These are phyloP conservation scores for Ramichloridium luteum DNA, from an alignment of 2,329 filamentous ascomycete species.

Conservation along the genomic window DNA sequence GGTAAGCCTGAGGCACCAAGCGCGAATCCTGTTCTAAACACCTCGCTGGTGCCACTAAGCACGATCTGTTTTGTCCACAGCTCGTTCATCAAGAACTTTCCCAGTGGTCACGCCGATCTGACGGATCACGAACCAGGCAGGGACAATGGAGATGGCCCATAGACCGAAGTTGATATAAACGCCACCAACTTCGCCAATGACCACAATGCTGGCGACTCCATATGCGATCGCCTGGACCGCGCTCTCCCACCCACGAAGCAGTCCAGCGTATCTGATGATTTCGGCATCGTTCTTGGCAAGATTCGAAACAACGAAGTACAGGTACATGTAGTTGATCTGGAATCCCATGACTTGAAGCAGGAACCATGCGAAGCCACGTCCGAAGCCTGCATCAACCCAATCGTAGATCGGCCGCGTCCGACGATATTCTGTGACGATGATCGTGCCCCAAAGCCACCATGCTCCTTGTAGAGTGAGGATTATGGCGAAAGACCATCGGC, in stretches of 20 bases:
- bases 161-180: slow-evolving; percentile 60
- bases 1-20: too few species aligned
- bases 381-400: slow-evolving; percentile 53
- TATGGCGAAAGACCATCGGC: slow-evolving; percentile 42
- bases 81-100: slow-evolving; percentile 8
- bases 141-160: slow-evolving; percentile 51
- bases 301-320: slow-evolving; percentile 61
- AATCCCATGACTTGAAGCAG: slow-evolving; percentile 56
- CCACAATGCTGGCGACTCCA: slow-evolving; percentile 47
- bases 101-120: slow-evolving; percentile 35
- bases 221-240: slow-evolving; percentile 64
- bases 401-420: slow-evolving; percentile 49
- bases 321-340: slow-evolving; percentile 61
- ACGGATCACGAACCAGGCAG: slow-evolving; percentile 54
- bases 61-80: too few species aligned
- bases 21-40: too few species aligned
- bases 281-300: slow-evolving; percentile 50
- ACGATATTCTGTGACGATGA: slow-evolving; percentile 51
- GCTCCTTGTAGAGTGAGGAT: slow-evolving; percentile 49
- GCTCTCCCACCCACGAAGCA: slow-evolving; percentile 59
- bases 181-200: slow-evolving; percentile 54
- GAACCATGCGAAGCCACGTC: slow-evolving; percentile 53
- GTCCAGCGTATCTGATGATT: slow-evolving; percentile 54
- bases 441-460: slow-evolving; percentile 61
- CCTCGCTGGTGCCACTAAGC: too few species aligned